These are phyloP conservation scores for Alternaria arborescens DNA, from an alignment of 2,329 filamentous ascomycete genomes.

Conservation along the genomic window DNA sequence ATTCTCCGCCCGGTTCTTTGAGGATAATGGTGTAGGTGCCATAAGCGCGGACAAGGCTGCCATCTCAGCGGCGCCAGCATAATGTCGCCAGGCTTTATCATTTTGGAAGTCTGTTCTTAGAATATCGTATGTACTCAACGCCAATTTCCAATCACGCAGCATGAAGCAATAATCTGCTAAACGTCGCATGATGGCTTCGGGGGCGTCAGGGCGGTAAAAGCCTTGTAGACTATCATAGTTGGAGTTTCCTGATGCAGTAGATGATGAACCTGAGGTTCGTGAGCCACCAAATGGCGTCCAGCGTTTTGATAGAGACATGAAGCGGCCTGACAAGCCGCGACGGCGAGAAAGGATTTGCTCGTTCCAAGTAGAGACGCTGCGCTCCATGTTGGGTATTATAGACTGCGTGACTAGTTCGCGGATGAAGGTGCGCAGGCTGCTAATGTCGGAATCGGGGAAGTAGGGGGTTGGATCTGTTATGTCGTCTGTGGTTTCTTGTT, in stretches of 20 bases:
- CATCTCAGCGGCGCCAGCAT: slow-evolving; percentile 96
- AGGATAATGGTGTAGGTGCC: slow-evolving; percentile 73
- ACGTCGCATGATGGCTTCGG: slow-evolving; percentile 92
- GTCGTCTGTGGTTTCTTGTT: slow-evolving; percentile 69
- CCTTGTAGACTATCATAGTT: slow-evolving; percentile 83
- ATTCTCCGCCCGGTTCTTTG: slow-evolving; percentile 80
- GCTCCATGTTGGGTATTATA: slow-evolving; percentile 95
- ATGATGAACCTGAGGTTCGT: slow-evolving; percentile 63
- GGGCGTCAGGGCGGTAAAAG: slow-evolving; percentile 82
- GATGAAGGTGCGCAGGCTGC: slow-evolving; percentile 86
- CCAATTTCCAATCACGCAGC: slow-evolving; percentile 94
- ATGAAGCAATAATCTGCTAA: slow-evolving; percentile 96
- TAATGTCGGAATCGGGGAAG: slow-evolving; percentile 91
- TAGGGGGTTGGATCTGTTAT: slow-evolving; percentile 77
- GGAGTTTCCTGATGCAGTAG: slow-evolving; percentile 61
- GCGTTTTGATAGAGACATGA: slow-evolving; percentile 91
- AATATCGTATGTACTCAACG: slow-evolving; percentile 90
- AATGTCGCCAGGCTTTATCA: slow-evolving; percentile 96
- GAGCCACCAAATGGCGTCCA: slow-evolving; percentile 83
- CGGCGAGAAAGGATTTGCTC: slow-evolving; percentile 93
- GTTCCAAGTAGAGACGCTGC: slow-evolving; percentile 90
- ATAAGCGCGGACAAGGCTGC: slow-evolving; percentile 84
- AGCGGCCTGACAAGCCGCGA: slow-evolving; percentile 87
- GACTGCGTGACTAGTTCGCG: slow-evolving; percentile 96
- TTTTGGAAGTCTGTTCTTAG: slow-evolving; percentile 88